A percentile compares a stretch with the other conserved stretches of the same genome.
These are phyloP conservation scores for Madurella fahalii DNA, from an alignment of 2,329 filamentous ascomycete species.

Conservation along the genomic window DNA sequence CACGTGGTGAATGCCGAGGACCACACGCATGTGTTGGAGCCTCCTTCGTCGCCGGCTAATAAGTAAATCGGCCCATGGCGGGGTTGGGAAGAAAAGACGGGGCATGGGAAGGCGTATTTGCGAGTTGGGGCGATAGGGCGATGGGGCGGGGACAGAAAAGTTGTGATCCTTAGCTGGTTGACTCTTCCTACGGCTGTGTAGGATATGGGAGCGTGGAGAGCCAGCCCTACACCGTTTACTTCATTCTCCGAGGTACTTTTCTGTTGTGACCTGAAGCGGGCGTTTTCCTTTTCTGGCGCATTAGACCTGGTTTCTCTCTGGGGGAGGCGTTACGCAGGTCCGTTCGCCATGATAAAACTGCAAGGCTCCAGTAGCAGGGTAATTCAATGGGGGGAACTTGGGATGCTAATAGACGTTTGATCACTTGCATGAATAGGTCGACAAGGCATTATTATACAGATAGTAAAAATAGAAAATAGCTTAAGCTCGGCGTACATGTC, in stretches of 20 bases:
- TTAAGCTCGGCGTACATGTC: too few relatives aligned
- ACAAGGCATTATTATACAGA: neutral
- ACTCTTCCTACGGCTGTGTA: neutral
- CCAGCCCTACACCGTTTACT: neutral
- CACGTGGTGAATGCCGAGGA: constrained; percentile 67
- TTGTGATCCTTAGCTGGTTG: too few relatives aligned
- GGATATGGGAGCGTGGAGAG: neutral
- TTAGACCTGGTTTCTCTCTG: neutral
- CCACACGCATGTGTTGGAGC: constrained; percentile 83
- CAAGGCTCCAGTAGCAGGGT: neutral
- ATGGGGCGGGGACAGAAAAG: neutral
- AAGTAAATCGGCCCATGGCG: neutral
- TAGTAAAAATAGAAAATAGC: too few relatives aligned
- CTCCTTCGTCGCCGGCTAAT: constrained; percentile 41
- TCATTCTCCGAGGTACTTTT: neutral
- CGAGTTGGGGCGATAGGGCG: too few relatives aligned
- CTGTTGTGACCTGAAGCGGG: neutral
- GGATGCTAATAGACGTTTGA: neutral
- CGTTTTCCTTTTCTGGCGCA: neutral
- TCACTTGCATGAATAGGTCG: neutral
- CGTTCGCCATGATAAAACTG: neutral
- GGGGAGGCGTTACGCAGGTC: neutral
- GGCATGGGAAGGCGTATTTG: neutral
- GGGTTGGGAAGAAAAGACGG: neutral
- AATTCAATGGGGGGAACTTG: neutral